Conservation (phyloP, 163 green algal species). For the Prototheca wickerhamii region DNA sequence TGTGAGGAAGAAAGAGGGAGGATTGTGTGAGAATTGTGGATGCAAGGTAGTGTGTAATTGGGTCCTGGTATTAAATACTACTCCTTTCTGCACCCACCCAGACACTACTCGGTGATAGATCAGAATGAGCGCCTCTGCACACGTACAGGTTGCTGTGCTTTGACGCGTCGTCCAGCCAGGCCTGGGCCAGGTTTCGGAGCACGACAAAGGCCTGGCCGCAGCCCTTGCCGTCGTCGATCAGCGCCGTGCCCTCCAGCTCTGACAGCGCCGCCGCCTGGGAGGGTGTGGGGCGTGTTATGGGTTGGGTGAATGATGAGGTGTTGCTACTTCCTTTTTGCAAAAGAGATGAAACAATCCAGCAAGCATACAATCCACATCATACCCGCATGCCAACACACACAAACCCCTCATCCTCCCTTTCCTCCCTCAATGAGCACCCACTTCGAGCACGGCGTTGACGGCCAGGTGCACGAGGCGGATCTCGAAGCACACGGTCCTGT, state of each 20-base stretch:
- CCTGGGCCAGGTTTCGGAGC: conserved; percentile 57
- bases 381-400: too few species aligned
- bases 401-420: too few species aligned
- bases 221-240: conserved; percentile 29
- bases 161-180: conserved; percentile 49
- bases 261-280: conserved; percentile 42
- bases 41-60: too few species aligned
- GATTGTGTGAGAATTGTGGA: neutral
- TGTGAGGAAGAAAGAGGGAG: conserved; percentile 9
- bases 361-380: too few species aligned
- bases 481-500: conserved; percentile 77
- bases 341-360: too few species aligned
- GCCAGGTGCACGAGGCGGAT: conserved; percentile 73
- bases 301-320: neutral
- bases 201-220: conserved; percentile 55
- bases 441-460: conserved; percentile 68
- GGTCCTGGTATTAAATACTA: too few species aligned
- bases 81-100: too few species aligned
- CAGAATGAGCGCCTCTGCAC: too few species aligned
- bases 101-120: neutral
- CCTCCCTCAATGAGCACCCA: too few species aligned
- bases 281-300: neutral
- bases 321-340: too few species aligned
- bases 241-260: conserved; percentile 51
- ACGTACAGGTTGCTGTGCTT: conserved; percentile 22